phyloP scores from a whole-genome alignment of 192 early-diverging fungal genomes.

The Geranomyces variabilis region DNA sequence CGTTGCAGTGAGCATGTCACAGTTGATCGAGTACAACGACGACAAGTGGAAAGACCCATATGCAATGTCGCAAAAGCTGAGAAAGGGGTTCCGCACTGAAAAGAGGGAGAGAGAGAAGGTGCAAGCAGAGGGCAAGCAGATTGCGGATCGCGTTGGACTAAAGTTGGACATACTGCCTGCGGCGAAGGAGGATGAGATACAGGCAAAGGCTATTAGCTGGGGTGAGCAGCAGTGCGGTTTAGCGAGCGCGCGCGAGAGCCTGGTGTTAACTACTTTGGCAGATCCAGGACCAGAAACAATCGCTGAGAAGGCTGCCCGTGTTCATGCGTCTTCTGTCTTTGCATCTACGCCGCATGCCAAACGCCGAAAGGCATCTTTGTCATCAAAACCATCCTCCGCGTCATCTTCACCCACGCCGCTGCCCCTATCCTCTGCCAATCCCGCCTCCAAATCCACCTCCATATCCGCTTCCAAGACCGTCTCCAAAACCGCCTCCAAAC shows the following conservation, averaged over 20 bases:
- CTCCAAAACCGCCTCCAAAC: neutral
- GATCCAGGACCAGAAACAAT: neutral
- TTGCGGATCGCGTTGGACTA: constrained; percentile 66
- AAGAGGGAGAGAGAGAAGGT: constrained; percentile 56
- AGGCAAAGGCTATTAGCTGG: constrained; percentile 50
- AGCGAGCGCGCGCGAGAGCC: neutral
- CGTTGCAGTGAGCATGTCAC: constrained; percentile 52
- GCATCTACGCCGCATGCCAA: neutral
- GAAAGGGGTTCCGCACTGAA: constrained; percentile 71
- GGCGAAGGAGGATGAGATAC: constrained; percentile 47
- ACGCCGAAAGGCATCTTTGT: neutral
- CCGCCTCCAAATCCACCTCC: no score
- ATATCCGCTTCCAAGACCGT: neutral
- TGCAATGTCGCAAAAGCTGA: constrained; percentile 66
- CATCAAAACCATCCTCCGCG: neutral
- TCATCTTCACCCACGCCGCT: neutral
- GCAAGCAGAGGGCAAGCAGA: constrained; percentile 48
- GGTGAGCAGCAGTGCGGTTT: neutral
- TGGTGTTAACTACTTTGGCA: neutral
- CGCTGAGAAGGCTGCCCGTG: constrained; percentile 1
- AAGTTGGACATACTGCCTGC: constrained; percentile 61
- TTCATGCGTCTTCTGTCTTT: constrained; percentile 8
- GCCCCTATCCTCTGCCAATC: neutral
- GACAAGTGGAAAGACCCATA: constrained; percentile 82
- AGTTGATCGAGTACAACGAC: constrained; percentile 69